Evolutionary conservation across 345 rosid genomes (phyloP).

Genomic region (Dipteronia sinensis): DNA sequence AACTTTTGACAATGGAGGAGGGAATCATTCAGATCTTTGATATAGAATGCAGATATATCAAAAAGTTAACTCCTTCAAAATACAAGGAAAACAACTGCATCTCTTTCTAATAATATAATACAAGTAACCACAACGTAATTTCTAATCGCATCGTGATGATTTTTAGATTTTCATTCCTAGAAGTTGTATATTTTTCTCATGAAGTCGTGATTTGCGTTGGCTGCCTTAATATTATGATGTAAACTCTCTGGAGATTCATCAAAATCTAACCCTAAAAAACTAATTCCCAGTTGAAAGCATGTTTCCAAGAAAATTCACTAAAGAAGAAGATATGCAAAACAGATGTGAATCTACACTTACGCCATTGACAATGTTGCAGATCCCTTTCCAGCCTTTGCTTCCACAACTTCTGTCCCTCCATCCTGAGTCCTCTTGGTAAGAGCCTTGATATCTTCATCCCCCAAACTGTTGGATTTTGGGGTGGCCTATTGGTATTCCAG

Average conservation of each 20-base stretch:
- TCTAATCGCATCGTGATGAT: background rate
- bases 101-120: background rate
- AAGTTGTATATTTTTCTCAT: background rate
- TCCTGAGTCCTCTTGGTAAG: conserved; percentile 91
- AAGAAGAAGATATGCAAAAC: background rate
- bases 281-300: background rate
- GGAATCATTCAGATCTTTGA: background rate
- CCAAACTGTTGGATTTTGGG: conserved; percentile 67
- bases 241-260: background rate
- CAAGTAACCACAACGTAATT: background rate
- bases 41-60: background rate
- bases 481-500: conserved; percentile 50
- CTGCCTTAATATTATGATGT: background rate
- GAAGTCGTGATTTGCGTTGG: background rate
- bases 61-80: background rate
- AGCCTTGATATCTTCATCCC: conserved; percentile 57
- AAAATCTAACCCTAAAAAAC: background rate
- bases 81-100: background rate
- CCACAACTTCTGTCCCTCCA: conserved; percentile 90
- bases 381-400: conserved; percentile 95
- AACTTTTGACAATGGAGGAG: background rate
- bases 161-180: background rate
- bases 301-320: background rate
- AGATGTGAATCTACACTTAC: conserved; percentile 43
- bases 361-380: conserved; percentile 92